phyloP scores from a whole-genome alignment of 129 eudicot genomes.

The Saposhnikovia divaricata region DNA sequence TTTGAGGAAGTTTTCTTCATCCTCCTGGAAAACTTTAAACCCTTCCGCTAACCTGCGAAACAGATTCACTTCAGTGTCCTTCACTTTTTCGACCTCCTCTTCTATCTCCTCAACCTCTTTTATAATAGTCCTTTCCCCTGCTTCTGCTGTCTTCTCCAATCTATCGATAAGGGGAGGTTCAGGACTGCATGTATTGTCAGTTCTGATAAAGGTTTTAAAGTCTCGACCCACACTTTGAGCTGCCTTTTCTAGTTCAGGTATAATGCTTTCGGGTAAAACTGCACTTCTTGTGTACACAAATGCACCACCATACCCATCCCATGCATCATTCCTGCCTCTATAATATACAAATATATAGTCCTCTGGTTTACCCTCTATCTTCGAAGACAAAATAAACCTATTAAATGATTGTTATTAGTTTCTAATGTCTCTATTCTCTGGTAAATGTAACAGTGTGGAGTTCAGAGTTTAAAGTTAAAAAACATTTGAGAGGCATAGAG shows the following conservation, averaged over 20 bases:
- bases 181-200: constrained; percentile 80
- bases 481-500: not conserved
- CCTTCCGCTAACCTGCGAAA: constrained; percentile 36
- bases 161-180: constrained; percentile 85
- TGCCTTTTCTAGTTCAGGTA: constrained; percentile 59
- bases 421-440: not conserved
- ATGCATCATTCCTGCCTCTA: constrained; percentile 86
- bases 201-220: constrained; percentile 49
- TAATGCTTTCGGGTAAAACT: constrained; percentile 61
- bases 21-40: constrained; percentile 29
- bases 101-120: constrained; percentile 42
- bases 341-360: constrained; percentile 89
- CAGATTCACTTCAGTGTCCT: constrained; percentile 48
- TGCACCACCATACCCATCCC: constrained; percentile 98
- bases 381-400: constrained; percentile 82
- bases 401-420: not conserved
- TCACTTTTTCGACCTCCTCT: constrained; percentile 61
- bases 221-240: constrained; percentile 64
- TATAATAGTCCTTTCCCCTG: constrained; percentile 4
- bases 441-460: not conserved
- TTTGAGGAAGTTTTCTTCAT: constrained; percentile 38
- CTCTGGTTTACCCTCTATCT: constrained; percentile 64
- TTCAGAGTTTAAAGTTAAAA: not conserved
- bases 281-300: constrained; percentile 80
- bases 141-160: constrained; percentile 6